Base-by-base conservation (phyloP, 495 filamentous ascomycete genomes). In the Hyaloscypha finlandica region DNA sequence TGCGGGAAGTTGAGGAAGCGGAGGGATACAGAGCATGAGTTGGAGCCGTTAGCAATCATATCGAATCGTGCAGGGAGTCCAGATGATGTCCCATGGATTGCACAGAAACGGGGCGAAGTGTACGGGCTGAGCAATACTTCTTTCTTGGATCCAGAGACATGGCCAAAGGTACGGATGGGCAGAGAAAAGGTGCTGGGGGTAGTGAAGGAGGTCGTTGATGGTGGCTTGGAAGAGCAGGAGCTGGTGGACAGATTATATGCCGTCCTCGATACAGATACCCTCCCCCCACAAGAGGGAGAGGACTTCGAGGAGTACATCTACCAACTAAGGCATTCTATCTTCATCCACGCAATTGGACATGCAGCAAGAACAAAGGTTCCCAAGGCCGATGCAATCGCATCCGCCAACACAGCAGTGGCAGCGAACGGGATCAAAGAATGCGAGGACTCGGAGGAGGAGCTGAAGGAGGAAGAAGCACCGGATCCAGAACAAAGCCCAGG, bases 81-180 rank as follows among this genome's bases (percentile, higher is more conserved):
- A 12, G 86, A 88, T 32, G 82, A 86, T 19, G 81, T 90, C 4
- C 84, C 84, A 31, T 92, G 92, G 89, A 86, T 97, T 37, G 87
- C 83, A 12, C 81, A 81, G 3, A 74, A 81, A 20, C 81, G 81
- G n/a, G 86, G 85, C 5, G 81, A 90, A 71, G 92, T 86, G 0
- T 81, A 90, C 66, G 96, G 90, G 4, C 83, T 99, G 53, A 97
- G 92, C 79, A 99, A 99, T 74, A 91, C 93, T 35, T 83, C 83
- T 32, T 92, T 92, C 70, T 84, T 83, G 45, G 86, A 92, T 68
- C 84, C 86, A 14, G 68, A 71, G 9, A 79, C 81, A 5, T 98
- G 94, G 94, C 90, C 89, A 20, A 99, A 99, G 75, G 89, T 99
- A 39, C 79, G 78, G 35, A 74, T 81, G 20, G 86, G 88, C 45